Conservation (phyloP, 2,329 filamentous ascomycete genomes). For the Aspergillus fructus region DNA sequence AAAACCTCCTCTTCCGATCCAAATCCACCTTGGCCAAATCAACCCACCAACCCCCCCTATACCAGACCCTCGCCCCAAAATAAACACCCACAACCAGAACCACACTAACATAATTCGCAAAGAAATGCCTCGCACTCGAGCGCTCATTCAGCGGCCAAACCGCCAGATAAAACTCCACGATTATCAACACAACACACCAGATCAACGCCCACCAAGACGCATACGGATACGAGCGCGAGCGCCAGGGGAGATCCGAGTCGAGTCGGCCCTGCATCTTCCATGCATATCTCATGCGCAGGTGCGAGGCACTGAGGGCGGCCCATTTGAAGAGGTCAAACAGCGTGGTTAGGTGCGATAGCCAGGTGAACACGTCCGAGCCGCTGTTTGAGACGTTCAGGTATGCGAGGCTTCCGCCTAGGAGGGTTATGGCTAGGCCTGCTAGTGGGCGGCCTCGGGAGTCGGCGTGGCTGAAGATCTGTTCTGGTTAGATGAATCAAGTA, state of each 20-base stretch:
- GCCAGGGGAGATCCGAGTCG: constrained; percentile 41
- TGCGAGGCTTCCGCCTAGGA: constrained; percentile 64
- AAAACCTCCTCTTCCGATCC: constrained; percentile 21
- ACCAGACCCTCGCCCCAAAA: constrained; percentile 40
- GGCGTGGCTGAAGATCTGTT: constrained; percentile 28
- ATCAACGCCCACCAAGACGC: constrained; percentile 44
- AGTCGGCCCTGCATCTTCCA: constrained; percentile 42
- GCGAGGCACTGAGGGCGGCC: constrained; percentile 45
- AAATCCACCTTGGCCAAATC: constrained; percentile 33
- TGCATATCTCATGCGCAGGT: constrained; percentile 44
- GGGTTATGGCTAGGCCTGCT: constrained; percentile 58
- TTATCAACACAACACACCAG: constrained; percentile 46
- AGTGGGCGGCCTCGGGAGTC: constrained; percentile 42
- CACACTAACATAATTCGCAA: constrained; percentile 47
- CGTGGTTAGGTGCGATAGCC: constrained; percentile 49
- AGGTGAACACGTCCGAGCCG: constrained; percentile 45
- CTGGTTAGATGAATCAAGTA: neutral
- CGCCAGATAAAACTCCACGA: constrained; percentile 48
- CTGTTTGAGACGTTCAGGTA: constrained; percentile 47
- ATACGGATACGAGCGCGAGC: constrained; percentile 44
- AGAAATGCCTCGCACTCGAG: constrained; percentile 42
- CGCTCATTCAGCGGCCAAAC: constrained; percentile 42
- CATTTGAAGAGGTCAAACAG: constrained; percentile 47
- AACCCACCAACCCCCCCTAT: constrained; percentile 36
- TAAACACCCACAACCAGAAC: constrained; percentile 39